phyloP scores from a whole-genome alignment of 2,329 filamentous ascomycete species.

The Curvularia lunata region DNA sequence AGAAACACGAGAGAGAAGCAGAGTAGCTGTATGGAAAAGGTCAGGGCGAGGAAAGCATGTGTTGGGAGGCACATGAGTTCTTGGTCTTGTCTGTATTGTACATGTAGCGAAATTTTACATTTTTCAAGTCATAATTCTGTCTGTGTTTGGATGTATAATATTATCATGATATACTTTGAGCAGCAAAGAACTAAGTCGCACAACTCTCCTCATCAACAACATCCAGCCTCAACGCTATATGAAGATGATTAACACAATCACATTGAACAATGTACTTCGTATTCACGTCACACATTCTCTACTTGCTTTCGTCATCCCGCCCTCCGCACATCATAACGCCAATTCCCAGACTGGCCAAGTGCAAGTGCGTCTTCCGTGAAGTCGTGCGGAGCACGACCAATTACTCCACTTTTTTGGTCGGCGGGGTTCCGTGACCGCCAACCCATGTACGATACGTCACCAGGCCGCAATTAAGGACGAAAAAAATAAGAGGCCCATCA shows the following conservation, averaged over 20 bases:
- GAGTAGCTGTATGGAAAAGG: slow-evolving; percentile 5
- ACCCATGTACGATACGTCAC: slow-evolving; percentile 10
- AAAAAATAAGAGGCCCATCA: neutral
- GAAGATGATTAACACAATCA: neutral
- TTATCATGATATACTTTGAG: too few species aligned
- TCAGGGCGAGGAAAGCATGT: slow-evolving; percentile 8
- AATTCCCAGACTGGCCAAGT: neutral
- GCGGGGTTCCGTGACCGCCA: slow-evolving; percentile 11
- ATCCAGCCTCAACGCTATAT: neutral
- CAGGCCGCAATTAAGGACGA: neutral
- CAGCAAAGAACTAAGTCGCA: too few species aligned
- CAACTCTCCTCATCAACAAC: neutral
- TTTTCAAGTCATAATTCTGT: slow-evolving; percentile 1
- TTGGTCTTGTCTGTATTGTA: neutral
- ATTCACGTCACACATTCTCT: neutral
- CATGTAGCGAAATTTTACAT: slow-evolving; percentile 4
- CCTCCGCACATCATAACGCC: neutral
- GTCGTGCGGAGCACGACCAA: neutral
- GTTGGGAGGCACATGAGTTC: slow-evolving; percentile 25
- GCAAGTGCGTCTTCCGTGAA: neutral
- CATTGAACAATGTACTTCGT: neutral
- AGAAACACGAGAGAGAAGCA: slow-evolving; percentile 3
- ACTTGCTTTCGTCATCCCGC: neutral
- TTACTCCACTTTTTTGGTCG: slow-evolving; percentile 10
- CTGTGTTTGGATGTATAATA: neutral